These are phyloP conservation scores for Lasiosphaeria hispida DNA, from an alignment of 495 filamentous ascomycete genomes.

Conservation along the genomic window DNA sequence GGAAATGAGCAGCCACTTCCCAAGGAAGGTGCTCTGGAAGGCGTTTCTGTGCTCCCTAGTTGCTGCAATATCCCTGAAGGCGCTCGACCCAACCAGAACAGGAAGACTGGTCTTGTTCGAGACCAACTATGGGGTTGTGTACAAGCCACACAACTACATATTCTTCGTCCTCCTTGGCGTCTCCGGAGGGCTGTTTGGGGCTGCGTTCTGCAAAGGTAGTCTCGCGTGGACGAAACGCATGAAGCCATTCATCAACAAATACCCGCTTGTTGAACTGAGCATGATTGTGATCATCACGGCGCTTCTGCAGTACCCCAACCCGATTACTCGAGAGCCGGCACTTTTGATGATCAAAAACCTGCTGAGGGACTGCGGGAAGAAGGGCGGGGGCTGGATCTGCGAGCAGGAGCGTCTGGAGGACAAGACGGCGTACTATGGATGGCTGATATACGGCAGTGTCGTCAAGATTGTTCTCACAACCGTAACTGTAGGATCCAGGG, in stretches of 20 bases:
- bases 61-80: slow-evolving; percentile 53
- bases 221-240: slow-evolving; percentile 53
- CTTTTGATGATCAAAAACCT: slow-evolving; percentile 55
- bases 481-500: slow-evolving; percentile 55
- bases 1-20: slow-evolving; percentile 56
- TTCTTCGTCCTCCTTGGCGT: slow-evolving; percentile 55
- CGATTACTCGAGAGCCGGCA: slow-evolving; percentile 51
- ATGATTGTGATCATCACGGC: slow-evolving; percentile 53
- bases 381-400: slow-evolving; percentile 47
- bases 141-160: slow-evolving; percentile 52
- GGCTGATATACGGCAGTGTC: slow-evolving; percentile 51
- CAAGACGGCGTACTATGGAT: slow-evolving; percentile 43
- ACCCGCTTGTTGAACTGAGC: slow-evolving; percentile 54
- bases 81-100: slow-evolving; percentile 56
- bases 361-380: slow-evolving; percentile 48
- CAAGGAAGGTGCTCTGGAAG: slow-evolving; percentile 52
- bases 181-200: slow-evolving; percentile 55
- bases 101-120: slow-evolving; percentile 60
- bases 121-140: slow-evolving; percentile 54
- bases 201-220: slow-evolving; percentile 56
- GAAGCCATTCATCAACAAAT: slow-evolving; percentile 48
- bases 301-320: slow-evolving; percentile 55
- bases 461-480: slow-evolving; percentile 55
- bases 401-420: slow-evolving; percentile 38
- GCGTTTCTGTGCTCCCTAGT: slow-evolving; percentile 57